Base-by-base conservation (phyloP, 768 basidiomycete species). In the Boletellus emodensis region DNA sequence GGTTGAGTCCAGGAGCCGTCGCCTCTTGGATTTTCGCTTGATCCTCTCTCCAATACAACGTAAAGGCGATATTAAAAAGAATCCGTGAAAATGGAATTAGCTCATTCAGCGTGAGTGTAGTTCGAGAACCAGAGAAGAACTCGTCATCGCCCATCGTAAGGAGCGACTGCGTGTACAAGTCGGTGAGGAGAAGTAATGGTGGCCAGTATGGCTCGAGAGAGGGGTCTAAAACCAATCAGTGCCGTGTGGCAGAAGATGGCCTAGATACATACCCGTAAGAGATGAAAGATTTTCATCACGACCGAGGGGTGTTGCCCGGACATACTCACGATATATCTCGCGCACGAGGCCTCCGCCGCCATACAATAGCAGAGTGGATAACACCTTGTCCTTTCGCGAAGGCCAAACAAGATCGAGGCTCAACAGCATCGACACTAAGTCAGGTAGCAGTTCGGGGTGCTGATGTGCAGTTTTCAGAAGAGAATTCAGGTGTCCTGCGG, bases 141-240 rank as follows among this genome's bases (percentile, higher is more conserved):
- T 98, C 96, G 68, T 97, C 95, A 59, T 99, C 96, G 1, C 90
- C 90, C 79, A 98, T 90, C 0, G 93, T 93, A 30, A 92, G 74
- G 30, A 98, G 78, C 1, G 84, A 80, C 52, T 94, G 88, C 2
- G 83, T 78, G 67, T 96, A 95, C 11, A 96, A 66, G 44, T 94
- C 86, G 1, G 81, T 77, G 8, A 94, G 78, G 48, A 96, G 78
- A 8, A 97, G 71, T 1, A 98, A 68, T 3, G 87, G 75, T 0
- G 84, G 77, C 82, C 89, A 93, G 10, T 72, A 66, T 0, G 66
- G 22, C 0, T 70, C 71, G 46, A 79, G 69, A 2, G 70, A 62
- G 0, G 75, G 66, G 52, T 84, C 84, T 78, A 48, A 14, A 47
- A 13, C 52, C 6, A 61, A 37, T 54, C 34, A 60, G 38, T 45